Conservation (phyloP, 1,284 basidiomycete genomes). For the Marasmius fiardii region DNA sequence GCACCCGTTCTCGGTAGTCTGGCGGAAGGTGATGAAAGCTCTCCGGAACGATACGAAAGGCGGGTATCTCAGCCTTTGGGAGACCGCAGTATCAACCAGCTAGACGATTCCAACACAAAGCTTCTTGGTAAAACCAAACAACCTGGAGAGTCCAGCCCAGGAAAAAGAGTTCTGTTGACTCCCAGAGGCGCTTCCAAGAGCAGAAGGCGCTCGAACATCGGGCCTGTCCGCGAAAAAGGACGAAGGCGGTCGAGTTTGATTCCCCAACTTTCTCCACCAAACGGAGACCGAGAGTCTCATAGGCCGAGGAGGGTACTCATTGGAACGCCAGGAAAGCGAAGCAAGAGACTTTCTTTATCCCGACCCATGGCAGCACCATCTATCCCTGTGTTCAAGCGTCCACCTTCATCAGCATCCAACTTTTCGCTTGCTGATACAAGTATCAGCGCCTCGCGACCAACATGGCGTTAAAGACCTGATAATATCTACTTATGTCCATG, state of each 20-base stretch:
- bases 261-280: constrained; percentile 52
- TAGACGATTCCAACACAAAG: constrained; percentile 22
- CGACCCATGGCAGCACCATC: constrained; percentile 14
- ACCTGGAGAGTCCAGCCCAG: constrained; percentile 33
- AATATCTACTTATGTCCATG: background rate
- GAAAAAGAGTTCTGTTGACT: constrained; percentile 46
- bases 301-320: constrained; percentile 40
- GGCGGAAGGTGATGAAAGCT: constrained; percentile 66
- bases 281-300: constrained; percentile 28
- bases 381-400: background rate
- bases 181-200: constrained; percentile 39
- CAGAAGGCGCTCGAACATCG: constrained; percentile 70
- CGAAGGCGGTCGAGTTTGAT: constrained; percentile 76
- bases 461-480: background rate
- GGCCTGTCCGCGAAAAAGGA: constrained; percentile 67
- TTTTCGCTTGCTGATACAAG: background rate
- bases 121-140: constrained; percentile 13
- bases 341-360: constrained; percentile 58
- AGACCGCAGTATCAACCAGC: constrained; percentile 60
- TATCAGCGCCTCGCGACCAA: background rate
- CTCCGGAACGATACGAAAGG: constrained; percentile 27
- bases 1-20: constrained; percentile 57
- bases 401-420: background rate
- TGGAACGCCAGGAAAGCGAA: constrained; percentile 58
- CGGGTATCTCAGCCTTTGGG: constrained; percentile 41